These are phyloP conservation scores for Cryphonectria japonica DNA, from an alignment of 2,329 filamentous ascomycete genomes.

Conservation along the genomic window DNA sequence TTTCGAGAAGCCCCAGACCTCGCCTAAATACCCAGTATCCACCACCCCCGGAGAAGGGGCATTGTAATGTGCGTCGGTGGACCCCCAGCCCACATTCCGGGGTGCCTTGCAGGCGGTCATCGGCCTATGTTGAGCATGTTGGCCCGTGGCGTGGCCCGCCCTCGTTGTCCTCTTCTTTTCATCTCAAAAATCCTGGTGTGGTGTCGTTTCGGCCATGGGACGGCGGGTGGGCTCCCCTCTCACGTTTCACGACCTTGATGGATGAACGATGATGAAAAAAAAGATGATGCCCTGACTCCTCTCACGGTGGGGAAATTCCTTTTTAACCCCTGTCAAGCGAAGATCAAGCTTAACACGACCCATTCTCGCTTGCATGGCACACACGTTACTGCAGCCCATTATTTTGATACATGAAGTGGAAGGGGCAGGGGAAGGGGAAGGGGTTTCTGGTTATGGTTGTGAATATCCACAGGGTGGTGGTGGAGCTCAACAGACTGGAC, in stretches of 20 bases:
- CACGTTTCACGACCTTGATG: not conserved
- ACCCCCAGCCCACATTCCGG: not conserved
- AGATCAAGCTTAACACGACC: slow-evolving; percentile 3
- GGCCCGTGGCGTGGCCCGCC: not conserved
- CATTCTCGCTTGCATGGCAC: not conserved
- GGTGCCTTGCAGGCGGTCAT: not conserved
- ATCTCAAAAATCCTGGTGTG: not conserved
- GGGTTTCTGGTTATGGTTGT: not conserved
- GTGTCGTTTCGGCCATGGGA: slow-evolving; percentile 1
- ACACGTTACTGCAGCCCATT: not conserved
- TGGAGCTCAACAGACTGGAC: not conserved
- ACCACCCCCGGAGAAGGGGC: too few species aligned
- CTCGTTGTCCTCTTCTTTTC: not conserved
- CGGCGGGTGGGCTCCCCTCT: not conserved
- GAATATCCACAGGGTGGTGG: not conserved
- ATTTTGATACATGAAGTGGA: not conserved
- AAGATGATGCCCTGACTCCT: not conserved
- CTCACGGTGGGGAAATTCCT: not conserved
- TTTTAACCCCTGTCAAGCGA: not conserved
- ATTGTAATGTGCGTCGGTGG: not conserved
- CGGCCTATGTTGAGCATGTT: not conserved
- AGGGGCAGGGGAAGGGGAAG: not conserved
- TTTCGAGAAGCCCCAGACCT: not conserved
- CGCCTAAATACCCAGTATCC: not conserved
- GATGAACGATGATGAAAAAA: not conserved